A percentile compares a stretch with the other conserved stretches of the same genome.
These are phyloP conservation scores for Apocynum venetum DNA, from an alignment of 257 asterid genomes.

Conservation along the genomic window DNA sequence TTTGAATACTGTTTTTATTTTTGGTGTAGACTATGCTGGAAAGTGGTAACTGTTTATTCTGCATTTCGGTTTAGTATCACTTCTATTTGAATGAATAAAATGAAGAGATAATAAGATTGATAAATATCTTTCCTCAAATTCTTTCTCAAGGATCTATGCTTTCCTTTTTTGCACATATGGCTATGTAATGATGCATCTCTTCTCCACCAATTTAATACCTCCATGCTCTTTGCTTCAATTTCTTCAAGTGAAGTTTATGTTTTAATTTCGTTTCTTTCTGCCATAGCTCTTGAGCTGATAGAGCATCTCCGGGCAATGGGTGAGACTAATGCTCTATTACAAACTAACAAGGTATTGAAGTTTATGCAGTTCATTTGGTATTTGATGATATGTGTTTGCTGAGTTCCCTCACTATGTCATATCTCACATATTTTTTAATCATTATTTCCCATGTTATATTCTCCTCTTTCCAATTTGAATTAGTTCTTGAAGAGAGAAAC, in stretches of 20 bases:
- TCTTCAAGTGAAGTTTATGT: not conserved
- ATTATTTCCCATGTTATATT: not conserved
- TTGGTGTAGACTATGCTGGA: not conserved
- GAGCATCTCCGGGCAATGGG: constrained; percentile 99
- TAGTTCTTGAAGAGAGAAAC: constrained; percentile 88
- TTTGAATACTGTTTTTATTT: not conserved
- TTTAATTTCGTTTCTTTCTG: constrained; percentile 13
- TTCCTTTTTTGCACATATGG: not conserved
- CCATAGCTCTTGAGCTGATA: constrained; percentile 85
- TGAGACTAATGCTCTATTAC: constrained; percentile 82
- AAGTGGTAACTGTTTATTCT: not conserved
- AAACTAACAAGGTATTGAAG: constrained; percentile 59
- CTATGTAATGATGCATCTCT: too few relatives aligned
- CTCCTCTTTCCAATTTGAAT: constrained; percentile 16
- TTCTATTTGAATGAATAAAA: not conserved
- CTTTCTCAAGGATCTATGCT: not conserved
- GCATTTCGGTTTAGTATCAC: not conserved
- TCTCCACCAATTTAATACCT: not conserved
- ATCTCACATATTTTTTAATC: not conserved
- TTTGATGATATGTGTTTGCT: not conserved
- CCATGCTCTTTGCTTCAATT: not conserved
- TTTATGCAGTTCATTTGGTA: constrained; percentile 4
- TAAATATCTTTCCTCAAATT: not conserved
- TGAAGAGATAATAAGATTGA: not conserved
- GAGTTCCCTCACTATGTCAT: not conserved